These are phyloP conservation scores for Hypoxylon sp. DNA, from an alignment of 2,329 filamentous ascomycete species.

Conservation along the genomic window DNA sequence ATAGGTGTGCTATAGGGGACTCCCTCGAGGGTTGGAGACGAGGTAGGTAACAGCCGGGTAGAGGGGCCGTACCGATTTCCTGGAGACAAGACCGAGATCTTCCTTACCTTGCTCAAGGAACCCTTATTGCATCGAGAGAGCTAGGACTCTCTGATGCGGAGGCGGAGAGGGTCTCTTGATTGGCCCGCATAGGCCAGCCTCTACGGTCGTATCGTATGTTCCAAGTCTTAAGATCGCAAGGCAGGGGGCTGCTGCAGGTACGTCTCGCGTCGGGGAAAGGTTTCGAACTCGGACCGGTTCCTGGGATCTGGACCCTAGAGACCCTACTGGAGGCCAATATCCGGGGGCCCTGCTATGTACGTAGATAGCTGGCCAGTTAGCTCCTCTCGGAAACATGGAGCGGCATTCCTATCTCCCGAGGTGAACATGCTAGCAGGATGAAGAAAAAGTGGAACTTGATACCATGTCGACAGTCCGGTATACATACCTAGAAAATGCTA, in stretches of 20 bases:
- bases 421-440: constrained; percentile 8
- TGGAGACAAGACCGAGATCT: constrained; percentile 19
- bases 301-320: constrained; percentile 29
- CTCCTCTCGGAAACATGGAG: constrained; percentile 30
- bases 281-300: constrained; percentile 37
- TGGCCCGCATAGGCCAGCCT: constrained; percentile 25
- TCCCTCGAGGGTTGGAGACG: too few species aligned
- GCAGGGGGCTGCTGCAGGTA: constrained; percentile 44
- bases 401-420: constrained; percentile 27
- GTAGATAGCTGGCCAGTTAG: constrained; percentile 21
- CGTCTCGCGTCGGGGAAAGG: constrained; percentile 38
- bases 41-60: constrained; percentile 12
- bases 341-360: constrained; percentile 28
- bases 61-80: constrained; percentile 15
- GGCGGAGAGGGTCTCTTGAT: constrained; percentile 15
- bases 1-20: too few species aligned
- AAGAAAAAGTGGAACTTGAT: not conserved
- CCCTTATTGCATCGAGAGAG: constrained; percentile 25
- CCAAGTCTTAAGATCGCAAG: constrained; percentile 39
- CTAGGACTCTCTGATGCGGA: constrained; percentile 30
- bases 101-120: constrained; percentile 12
- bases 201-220: constrained; percentile 14
- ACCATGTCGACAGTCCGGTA: not conserved
- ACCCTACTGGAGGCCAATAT: constrained; percentile 26
- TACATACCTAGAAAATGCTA: not conserved